phyloP scores from a whole-genome alignment of 2,329 filamentous ascomycete species.

The Cercospora sojina region DNA sequence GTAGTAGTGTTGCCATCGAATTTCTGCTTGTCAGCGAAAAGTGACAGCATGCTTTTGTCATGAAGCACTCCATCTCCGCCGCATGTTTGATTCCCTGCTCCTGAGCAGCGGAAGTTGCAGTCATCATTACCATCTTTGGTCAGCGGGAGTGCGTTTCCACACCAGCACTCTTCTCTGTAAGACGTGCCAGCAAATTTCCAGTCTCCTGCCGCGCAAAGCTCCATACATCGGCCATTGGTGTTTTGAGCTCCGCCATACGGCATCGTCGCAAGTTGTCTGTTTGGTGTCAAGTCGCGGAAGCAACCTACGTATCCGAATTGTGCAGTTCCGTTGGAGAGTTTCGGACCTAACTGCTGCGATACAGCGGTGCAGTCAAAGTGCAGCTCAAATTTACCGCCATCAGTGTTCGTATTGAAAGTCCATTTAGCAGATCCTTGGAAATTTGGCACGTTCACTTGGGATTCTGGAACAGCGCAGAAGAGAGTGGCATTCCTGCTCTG shows the following conservation, averaged over 20 bases:
- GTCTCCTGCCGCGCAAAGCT: slow-evolving; percentile 33
- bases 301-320: slow-evolving; percentile 31
- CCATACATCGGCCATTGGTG: slow-evolving; percentile 37
- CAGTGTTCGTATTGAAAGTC: slow-evolving; percentile 33
- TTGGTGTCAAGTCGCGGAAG: slow-evolving; percentile 35
- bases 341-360: slow-evolving; percentile 10
- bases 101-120: slow-evolving; percentile 26
- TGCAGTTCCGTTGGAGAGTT: slow-evolving; percentile 11
- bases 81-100: slow-evolving; percentile 34
- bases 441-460: slow-evolving; percentile 7
- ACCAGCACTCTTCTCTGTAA: slow-evolving; percentile 32
- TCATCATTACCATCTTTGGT: slow-evolving; percentile 20
- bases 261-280: slow-evolving; percentile 27
- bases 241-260: slow-evolving; percentile 34
- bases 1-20: slow-evolving; percentile 33
- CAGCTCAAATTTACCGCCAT: slow-evolving; percentile 39
- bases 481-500: slow-evolving; percentile 13
- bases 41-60: slow-evolving; percentile 10
- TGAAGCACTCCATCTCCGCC: slow-evolving; percentile 21
- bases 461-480: slow-evolving; percentile 8
- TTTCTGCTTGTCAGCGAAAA: slow-evolving; percentile 26
- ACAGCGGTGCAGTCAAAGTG: slow-evolving; percentile 5
- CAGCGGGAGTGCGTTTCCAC: slow-evolving; percentile 19
- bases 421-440: background rate
- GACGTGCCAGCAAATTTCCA: slow-evolving; percentile 42